Base-by-base conservation (phyloP, 2,329 filamentous ascomycete species). In the Aspergillus udagawae region DNA sequence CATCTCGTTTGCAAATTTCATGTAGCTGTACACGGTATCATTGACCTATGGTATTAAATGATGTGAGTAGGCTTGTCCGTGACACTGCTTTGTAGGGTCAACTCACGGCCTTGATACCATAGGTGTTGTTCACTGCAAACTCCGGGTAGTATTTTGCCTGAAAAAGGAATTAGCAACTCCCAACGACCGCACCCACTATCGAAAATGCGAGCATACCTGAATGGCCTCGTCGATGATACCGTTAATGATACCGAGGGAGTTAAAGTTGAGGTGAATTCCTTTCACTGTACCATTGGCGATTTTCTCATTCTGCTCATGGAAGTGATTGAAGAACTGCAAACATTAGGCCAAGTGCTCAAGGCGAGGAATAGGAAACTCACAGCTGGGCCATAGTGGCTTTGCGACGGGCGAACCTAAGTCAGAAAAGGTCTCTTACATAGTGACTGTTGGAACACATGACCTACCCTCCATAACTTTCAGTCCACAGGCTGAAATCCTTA, bases 1-100 rank as follows among this genome's bases (percentile, higher is more conserved):
- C 82, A 82, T 91, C 71, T 71, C 71, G 54, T 77, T 76, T n/a
- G 81, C 80, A 48, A 83, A 83, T 57, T 81, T 83, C 71, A 82
- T 82, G 63, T 82, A 85, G 55, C 80, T 77, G 68, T 85, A 85
- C 4, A 85, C 79, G 2, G 82, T 83, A 23, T 85, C 80, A 60
- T 86, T 85, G 63, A 83, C 59, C 70, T 74, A 21, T 21, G 35
- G 20, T 48, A n/a, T 3, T 27, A 45, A 51, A 58, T 6, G 32
- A 17, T 38, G 32, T 49, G 49, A 49, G 21, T 47, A 29, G 35
- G 7, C 32, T 9, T 20, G 17, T 21, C 10, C 29, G 20, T 1
- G 4, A 14, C 25, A 38, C 32, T 17, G 32, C 32, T 14, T 38
- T 17, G 32, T 38, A 20, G 21, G 17, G 8, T 10, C 42, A 47